Evolutionary conservation across 1,284 basidiomycete genomes (phyloP), one percentile per base, ranked within the genome.

Genomic region (Schizophyllum amplum): DNA sequence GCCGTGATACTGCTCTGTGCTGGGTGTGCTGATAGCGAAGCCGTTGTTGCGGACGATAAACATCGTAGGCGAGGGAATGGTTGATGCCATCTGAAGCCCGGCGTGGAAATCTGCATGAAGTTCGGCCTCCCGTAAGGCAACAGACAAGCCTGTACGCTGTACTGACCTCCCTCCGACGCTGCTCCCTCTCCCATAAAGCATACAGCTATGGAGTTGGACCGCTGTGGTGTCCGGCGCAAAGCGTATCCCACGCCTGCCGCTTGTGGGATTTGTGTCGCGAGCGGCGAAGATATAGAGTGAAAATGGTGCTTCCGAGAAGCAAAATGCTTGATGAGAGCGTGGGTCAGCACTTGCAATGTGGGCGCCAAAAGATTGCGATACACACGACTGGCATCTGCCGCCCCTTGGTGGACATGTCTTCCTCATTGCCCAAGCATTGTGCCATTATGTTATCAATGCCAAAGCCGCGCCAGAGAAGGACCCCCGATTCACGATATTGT

Each of bases 231-330:
- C 4, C 92, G 82, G 67, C 90, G 90, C 55, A 98, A 77, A 1
- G 94, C 92, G 68, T 91, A 97, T 0, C 83, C 94, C 4, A 96
- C 92, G 4, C 95, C 95, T 0, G 94, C 94, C 5, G 94, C 95
- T 72, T 97, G 94, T 0, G 94, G 95, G 61, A 98, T 94, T 72
- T 98, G 94, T 0, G 94, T 98, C 1, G 90, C 92, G n/a, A 98
- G 78, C 0, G 94, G 91, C 9, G 91, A 94, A 4, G 94, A 96
- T 61, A 98, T 95, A 25, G 91, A 93, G 71, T 95, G 92, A 69
- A 96, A 96, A 68, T 96, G 93, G 61, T 90, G 82, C 57, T 85
- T 74, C 1, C 81, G 79, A 4, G 92, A 93, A 6, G 92, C 90
- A 69, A 94, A 94, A 68, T 98, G 94, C 89, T 91, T 57, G 25